phyloP scores from a whole-genome alignment of 495 filamentous ascomycete species.

The Chaetomium fimeti region DNA sequence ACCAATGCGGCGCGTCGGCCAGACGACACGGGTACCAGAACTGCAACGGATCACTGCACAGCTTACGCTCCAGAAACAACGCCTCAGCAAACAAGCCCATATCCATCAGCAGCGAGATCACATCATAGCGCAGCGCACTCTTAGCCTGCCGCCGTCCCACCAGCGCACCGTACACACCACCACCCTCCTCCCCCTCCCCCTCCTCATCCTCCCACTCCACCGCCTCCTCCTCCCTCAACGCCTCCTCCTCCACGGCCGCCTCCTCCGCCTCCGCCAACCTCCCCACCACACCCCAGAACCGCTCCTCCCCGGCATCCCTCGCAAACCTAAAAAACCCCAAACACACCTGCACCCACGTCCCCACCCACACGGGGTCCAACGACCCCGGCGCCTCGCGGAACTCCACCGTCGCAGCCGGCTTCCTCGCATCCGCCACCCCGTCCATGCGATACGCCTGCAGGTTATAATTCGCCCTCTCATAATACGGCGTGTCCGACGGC shows the following conservation, averaged over 20 bases:
- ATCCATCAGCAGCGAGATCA: conserved; percentile 19
- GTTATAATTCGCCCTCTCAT: conserved; percentile 20
- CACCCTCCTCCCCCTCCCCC: background rate
- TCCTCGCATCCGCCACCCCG: background rate
- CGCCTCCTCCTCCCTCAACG: conserved; percentile 6
- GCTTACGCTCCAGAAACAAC: conserved; percentile 13
- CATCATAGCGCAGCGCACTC: conserved; percentile 17
- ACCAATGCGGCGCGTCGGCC: background rate
- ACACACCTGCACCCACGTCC: conserved; percentile 24
- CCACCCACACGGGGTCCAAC: conserved; percentile 10
- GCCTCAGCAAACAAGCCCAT: conserved; percentile 13
- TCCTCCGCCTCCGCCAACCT: conserved; percentile 22
- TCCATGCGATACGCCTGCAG: background rate
- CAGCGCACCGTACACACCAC: background rate
- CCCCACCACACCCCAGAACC: conserved; percentile 12
- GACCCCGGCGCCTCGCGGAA: conserved; percentile 27
- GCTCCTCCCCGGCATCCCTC: background rate
- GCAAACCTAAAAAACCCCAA: conserved; percentile 23
- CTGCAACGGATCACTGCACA: background rate
- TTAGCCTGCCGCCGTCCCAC: too few species aligned
- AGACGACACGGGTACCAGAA: conserved; percentile 17
- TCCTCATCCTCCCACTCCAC: conserved; percentile 12
- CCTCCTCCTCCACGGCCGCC: background rate
- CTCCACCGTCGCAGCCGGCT: conserved; percentile 18
- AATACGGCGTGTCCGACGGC: background rate